Evolutionary conservation across 768 basidiomycete species (phyloP), one percentile per base, ranked within the genome.

Genomic region (Strobilomyces echinocephalus): DNA sequence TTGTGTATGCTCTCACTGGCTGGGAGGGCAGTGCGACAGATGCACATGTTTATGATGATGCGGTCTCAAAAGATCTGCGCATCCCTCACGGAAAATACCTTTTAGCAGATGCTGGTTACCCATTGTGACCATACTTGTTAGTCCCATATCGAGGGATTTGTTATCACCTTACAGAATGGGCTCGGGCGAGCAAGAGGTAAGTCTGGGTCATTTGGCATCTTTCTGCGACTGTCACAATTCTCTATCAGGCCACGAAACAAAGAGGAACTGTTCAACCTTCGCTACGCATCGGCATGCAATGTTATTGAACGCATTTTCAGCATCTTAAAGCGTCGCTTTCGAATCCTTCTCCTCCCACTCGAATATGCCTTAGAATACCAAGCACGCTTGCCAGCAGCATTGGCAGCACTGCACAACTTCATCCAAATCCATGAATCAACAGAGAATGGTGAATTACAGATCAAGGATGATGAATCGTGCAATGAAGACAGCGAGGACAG

Each of bases 81-180:
- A 69, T 76, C 38, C 67, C 72, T 2, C 39, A 49, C 4, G 70
- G 69, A 4, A 66, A 65, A 41, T 75, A 64, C 42, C 71, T 70
- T 46, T 59, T 76, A 8, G 52, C 38, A 1, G 44, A 59, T 16
- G 12, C n/a, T 15, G 54, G 48, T 0, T 59, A 16, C 7, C 36
- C 47, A 3, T 5, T 18, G 1, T 4, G n/a, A 1, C n/a, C 1
- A 0, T 1, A n/a, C 1, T 9, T 39, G 0, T 59, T 77, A 3
- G 65, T 74, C 2, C 74, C 74, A 14, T 77, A 73, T 46, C 56
- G 56, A 18, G 66, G 69, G 40, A 15, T 36, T 7, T 6, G 5
- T 66, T 76, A 77, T 60, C 72, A 76, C 46, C 61, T 75, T 35
- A 57, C 57, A 9, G 70, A 75, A 49, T 76, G 72, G 70, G 52